Percentiles rank a stretch among this genome's conserved stretches.
Evolutionary conservation across 2,329 filamentous ascomycete species (phyloP).

Genomic region (Penicillium sp.): DNA sequence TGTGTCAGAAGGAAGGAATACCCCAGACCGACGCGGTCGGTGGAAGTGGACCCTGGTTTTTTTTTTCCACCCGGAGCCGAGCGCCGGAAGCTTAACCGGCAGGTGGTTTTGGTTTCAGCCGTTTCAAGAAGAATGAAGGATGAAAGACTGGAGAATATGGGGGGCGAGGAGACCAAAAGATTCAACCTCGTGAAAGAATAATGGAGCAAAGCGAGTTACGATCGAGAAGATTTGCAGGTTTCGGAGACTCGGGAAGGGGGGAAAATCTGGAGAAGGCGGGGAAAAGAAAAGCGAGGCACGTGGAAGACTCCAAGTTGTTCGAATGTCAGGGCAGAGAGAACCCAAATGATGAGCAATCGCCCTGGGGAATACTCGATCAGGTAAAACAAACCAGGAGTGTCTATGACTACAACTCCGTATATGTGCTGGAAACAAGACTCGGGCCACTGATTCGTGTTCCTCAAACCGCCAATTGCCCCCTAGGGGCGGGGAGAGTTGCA

Average conservation of each 20-base stretch:
- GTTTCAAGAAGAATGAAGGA: background rate
- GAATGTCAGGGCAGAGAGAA: background rate
- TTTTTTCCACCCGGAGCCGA: background rate
- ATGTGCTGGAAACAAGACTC: background rate
- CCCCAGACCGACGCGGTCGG: slow-evolving; percentile 8
- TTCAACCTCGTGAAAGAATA: background rate
- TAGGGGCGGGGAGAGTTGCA: background rate
- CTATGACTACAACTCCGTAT: background rate
- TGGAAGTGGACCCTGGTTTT: slow-evolving; percentile 6
- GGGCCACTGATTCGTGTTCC: background rate
- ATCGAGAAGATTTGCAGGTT: background rate
- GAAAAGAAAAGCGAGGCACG: slow-evolving; percentile 9
- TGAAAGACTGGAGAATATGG: background rate
- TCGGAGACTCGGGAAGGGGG: background rate
- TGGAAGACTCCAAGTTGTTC: background rate
- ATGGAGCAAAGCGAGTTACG: background rate
- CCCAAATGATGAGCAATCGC: background rate
- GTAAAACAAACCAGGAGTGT: background rate
- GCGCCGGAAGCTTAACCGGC: slow-evolving; percentile 5
- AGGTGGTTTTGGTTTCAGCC: no score
- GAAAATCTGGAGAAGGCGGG: slow-evolving; percentile 14
- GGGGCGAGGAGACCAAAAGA: background rate
- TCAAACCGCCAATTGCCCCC: background rate
- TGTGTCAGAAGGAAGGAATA: slow-evolving; percentile 5
- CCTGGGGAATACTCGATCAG: background rate